These are phyloP conservation scores for Terana coerulea DNA, from an alignment of 768 basidiomycete genomes.

Conservation along the genomic window DNA sequence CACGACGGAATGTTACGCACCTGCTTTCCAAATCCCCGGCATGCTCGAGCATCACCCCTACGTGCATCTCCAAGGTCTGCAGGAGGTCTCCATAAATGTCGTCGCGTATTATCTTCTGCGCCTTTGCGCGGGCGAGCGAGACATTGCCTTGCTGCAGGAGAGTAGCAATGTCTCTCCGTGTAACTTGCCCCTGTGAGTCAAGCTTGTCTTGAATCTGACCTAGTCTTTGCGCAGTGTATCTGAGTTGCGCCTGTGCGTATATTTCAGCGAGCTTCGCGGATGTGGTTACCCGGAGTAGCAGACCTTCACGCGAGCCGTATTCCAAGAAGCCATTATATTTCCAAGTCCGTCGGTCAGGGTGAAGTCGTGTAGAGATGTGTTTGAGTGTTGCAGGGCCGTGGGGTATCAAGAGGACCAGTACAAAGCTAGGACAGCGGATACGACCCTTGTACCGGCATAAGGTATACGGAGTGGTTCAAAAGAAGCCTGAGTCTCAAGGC, in stretches of 20 bases:
- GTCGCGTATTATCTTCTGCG: slow-evolving; percentile 60
- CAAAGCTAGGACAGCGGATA: not conserved
- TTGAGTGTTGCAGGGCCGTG: not conserved
- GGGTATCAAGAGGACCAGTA: not conserved
- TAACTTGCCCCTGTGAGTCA: slow-evolving; percentile 59
- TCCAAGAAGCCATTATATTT: slow-evolving; percentile 28
- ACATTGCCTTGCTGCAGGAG: slow-evolving; percentile 59
- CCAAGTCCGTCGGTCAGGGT: too few species aligned
- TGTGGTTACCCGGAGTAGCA: not conserved
- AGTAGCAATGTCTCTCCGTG: slow-evolving; percentile 64
- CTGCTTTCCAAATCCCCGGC: slow-evolving; percentile 52
- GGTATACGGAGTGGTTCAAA: not conserved
- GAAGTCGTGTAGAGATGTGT: too few species aligned
- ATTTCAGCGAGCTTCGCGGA: not conserved
- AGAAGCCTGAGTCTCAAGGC: slow-evolving; percentile 2
- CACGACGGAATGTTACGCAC: slow-evolving; percentile 27
- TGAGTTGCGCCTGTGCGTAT: slow-evolving; percentile 49
- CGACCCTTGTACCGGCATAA: not conserved
- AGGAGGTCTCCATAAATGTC: slow-evolving; percentile 60
- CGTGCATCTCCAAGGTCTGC: slow-evolving; percentile 61
- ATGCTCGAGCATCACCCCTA: slow-evolving; percentile 58
- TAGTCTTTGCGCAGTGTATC: slow-evolving; percentile 58
- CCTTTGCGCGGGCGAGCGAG: slow-evolving; percentile 66
- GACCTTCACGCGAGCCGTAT: slow-evolving; percentile 31
- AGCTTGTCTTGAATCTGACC: slow-evolving; percentile 69